Evolutionary conservation across 768 basidiomycete genomes (phyloP).

Genomic region (Lactifluus echinatus): DNA sequence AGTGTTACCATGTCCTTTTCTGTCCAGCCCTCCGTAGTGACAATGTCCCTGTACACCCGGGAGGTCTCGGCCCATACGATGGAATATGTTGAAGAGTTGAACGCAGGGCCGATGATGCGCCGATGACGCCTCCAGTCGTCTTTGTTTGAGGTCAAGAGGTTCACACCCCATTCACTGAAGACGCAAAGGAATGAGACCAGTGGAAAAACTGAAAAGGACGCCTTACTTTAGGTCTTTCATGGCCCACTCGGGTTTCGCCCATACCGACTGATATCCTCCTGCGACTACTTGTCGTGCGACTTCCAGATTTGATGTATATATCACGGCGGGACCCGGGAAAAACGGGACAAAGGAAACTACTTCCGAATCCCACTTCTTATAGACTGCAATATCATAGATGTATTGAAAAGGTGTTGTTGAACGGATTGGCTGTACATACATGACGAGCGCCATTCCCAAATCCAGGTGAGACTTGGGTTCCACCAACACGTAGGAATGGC

Average conservation of each 20-base stretch:
- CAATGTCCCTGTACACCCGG: too few relatives aligned
- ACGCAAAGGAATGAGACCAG: not conserved
- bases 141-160: slow-evolving; percentile 14
- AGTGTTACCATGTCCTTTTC: slow-evolving; percentile 4
- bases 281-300: not conserved
- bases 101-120: too few relatives aligned
- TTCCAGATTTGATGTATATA: not conserved
- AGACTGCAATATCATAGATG: not conserved
- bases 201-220: not conserved
- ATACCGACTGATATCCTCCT: not conserved
- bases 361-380: not conserved
- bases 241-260: slow-evolving; percentile 17
- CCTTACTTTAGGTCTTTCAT: not conserved
- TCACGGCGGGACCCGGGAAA: not conserved
- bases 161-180: slow-evolving; percentile 12
- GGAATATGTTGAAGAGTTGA: too few relatives aligned
- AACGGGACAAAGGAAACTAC: not conserved
- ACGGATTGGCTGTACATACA: not conserved
- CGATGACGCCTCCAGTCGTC: slow-evolving; percentile 21
- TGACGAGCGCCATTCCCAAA: not conserved
- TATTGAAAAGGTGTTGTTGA: not conserved
- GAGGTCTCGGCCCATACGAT: too few relatives aligned
- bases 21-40: too few relatives aligned
- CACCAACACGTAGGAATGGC: not conserved
- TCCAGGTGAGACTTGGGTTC: not conserved